Conservation (phyloP, 108 stramenopile genomes). For the Aurantiochytrium sp. region DNA sequence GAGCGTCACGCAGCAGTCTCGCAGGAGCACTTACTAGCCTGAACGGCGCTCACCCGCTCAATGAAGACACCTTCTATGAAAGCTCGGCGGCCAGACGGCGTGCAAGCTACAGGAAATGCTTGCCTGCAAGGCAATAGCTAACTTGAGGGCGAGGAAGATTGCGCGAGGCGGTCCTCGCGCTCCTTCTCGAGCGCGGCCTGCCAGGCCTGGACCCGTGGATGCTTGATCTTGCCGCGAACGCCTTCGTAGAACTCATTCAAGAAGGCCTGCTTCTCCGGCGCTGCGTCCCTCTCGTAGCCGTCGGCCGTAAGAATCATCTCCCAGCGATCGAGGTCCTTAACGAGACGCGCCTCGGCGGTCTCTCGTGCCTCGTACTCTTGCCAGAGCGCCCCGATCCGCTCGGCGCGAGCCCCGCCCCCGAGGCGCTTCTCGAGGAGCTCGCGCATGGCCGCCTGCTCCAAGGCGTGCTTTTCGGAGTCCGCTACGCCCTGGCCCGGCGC, state of each 20-base stretch:
- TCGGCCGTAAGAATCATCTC: conserved; percentile 79
- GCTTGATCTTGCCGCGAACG: background rate
- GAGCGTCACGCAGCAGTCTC: too few species aligned
- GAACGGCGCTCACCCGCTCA: too few species aligned
- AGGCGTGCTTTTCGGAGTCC: conserved; percentile 57
- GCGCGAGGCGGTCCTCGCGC: background rate
- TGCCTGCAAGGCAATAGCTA: too few species aligned
- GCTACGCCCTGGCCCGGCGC: conserved; percentile 67
- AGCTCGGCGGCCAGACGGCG: too few species aligned
- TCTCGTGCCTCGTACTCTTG: conserved; percentile 70
- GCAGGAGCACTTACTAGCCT: too few species aligned
- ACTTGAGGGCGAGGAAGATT: too few species aligned
- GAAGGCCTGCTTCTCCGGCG: background rate
- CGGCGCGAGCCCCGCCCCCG: background rate
- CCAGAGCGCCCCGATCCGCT: conserved; percentile 64
- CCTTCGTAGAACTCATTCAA: background rate
- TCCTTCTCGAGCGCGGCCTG: background rate
- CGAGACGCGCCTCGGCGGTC: conserved; percentile 58
- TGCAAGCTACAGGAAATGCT: too few species aligned
- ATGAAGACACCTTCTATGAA: too few species aligned
- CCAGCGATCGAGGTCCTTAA: conserved; percentile 76
- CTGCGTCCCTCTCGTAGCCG: conserved; percentile 67
- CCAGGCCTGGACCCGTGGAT: background rate
- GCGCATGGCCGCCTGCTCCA: conserved; percentile 67
- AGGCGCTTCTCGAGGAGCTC: conserved; percentile 34